A percentile compares a stretch with the other conserved stretches of the same genome.
phyloP scores from a whole-genome alignment of 148 eudicot species.

The Rhododendron williamsianum region DNA sequence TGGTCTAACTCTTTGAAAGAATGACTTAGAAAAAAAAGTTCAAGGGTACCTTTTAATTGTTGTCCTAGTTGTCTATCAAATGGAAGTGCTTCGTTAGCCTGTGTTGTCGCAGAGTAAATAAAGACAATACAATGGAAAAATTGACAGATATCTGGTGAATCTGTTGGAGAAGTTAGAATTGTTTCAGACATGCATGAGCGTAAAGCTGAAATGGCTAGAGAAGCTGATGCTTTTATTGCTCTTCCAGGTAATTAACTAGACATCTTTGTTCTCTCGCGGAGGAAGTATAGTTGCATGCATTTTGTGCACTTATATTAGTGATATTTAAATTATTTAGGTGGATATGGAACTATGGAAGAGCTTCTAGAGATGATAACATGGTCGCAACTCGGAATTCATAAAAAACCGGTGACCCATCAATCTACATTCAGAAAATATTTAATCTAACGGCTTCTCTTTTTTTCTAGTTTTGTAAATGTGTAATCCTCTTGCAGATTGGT shows the following conservation, averaged over 20 bases:
- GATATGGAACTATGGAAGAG: conserved; percentile 98
- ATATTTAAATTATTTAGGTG: conserved; percentile 44
- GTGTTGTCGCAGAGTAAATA: background rate
- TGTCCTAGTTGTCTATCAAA: background rate
- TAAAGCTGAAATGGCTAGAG: conserved; percentile 91
- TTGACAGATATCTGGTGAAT: conserved; percentile 76
- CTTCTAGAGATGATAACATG: conserved; percentile 89
- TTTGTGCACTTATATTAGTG: background rate
- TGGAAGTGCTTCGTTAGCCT: background rate
- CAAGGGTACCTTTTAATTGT: background rate
- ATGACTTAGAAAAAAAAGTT: background rate
- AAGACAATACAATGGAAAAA: background rate
- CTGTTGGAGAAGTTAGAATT: conserved; percentile 77
- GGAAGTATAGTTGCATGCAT: background rate
- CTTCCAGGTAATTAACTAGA: conserved; percentile 63
- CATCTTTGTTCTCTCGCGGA: background rate
- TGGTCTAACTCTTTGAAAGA: background rate
- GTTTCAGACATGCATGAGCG: conserved; percentile 97
- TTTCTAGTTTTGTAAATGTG: background rate
- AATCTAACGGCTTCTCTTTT: background rate
- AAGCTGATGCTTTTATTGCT: conserved; percentile 89
- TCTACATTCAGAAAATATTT: background rate
- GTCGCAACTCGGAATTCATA: conserved; percentile 94
- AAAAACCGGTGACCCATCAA: conserved; percentile 53
- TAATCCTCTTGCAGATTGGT: conserved; percentile 51